Evolutionary conservation across 371 early-diverging fungal species (phyloP).

Genomic region (Phascolomyces articulosus): DNA sequence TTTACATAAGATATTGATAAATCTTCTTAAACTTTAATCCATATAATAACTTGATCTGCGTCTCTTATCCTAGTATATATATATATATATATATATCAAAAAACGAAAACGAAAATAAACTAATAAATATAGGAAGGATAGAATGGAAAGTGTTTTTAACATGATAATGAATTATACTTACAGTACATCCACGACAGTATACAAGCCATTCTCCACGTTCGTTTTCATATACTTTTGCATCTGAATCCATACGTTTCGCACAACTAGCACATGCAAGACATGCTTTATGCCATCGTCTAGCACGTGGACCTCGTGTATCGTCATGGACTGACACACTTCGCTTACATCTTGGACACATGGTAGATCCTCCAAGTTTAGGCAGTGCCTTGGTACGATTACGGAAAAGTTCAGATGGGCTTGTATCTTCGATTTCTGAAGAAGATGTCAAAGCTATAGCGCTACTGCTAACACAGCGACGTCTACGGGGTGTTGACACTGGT

Average conservation of each 20-base stretch:
- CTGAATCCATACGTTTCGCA: conserved; percentile 58
- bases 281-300: conserved; percentile 58
- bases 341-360: conserved; percentile 52
- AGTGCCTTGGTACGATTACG: conserved; percentile 8
- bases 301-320: conserved; percentile 53
- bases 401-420: conserved; percentile 4
- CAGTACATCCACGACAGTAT: conserved; percentile 52
- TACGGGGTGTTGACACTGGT: not conserved
- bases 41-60: not conserved
- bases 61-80: conserved; percentile 1
- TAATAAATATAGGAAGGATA: too few relatives aligned
- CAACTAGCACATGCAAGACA: conserved; percentile 53
- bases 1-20: not conserved
- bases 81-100: not conserved
- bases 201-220: conserved; percentile 35
- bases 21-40: not conserved
- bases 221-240: conserved; percentile 43
- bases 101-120: not conserved
- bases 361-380: conserved; percentile 53
- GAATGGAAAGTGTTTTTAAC: not conserved
- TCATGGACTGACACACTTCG: conserved; percentile 52
- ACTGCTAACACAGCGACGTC: conserved; percentile 10
- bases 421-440: not conserved
- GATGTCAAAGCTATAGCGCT: not conserved
- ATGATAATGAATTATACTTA: not conserved